Evolutionary conservation across 768 basidiomycete species (phyloP).

Genomic region (Mrakia blollopis): DNA sequence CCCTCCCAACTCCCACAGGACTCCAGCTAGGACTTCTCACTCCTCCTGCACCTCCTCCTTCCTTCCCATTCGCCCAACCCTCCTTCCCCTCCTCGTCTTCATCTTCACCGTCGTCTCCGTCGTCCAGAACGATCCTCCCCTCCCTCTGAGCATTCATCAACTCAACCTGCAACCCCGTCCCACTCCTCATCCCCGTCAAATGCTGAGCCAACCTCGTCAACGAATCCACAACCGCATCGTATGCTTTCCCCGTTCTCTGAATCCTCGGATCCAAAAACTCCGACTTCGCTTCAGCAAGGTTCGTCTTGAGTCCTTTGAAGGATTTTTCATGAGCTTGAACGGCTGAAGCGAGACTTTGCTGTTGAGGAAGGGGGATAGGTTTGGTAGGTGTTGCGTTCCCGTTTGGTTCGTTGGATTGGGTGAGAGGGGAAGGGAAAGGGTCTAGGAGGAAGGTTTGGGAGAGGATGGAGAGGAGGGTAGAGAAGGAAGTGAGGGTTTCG

Average conservation of each 20-base stretch:
- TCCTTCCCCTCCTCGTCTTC: no score
- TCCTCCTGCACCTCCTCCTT: not conserved
- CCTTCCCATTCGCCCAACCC: no score
- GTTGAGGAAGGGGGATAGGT: slow-evolving; percentile 49
- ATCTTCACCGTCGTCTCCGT: not conserved
- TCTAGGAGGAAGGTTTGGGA: slow-evolving; percentile 76
- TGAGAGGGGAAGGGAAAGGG: slow-evolving; percentile 52
- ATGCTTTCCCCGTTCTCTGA: slow-evolving; percentile 53
- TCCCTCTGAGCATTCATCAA: slow-evolving; percentile 57
- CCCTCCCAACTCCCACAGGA: not conserved
- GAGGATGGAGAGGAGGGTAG: slow-evolving; percentile 74
- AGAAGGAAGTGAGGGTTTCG: slow-evolving; percentile 79
- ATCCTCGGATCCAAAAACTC: slow-evolving; percentile 54
- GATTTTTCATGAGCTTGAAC: slow-evolving; percentile 79
- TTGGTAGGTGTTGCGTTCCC: slow-evolving; percentile 33
- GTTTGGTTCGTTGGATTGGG: slow-evolving; percentile 30
- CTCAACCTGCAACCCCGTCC: slow-evolving; percentile 77
- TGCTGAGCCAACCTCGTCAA: slow-evolving; percentile 90
- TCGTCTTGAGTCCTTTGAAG: slow-evolving; percentile 83
- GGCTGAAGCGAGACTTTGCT: slow-evolving; percentile 69
- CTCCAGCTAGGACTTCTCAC: slow-evolving; percentile 13
- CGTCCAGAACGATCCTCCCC: slow-evolving; percentile 28
- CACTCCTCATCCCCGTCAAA: slow-evolving; percentile 78
- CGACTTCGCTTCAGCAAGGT: slow-evolving; percentile 76
- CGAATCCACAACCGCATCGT: slow-evolving; percentile 79